These are phyloP conservation scores for Talaromyces sp. DNA, from an alignment of 2,329 filamentous ascomycete species.

Conservation along the genomic window DNA sequence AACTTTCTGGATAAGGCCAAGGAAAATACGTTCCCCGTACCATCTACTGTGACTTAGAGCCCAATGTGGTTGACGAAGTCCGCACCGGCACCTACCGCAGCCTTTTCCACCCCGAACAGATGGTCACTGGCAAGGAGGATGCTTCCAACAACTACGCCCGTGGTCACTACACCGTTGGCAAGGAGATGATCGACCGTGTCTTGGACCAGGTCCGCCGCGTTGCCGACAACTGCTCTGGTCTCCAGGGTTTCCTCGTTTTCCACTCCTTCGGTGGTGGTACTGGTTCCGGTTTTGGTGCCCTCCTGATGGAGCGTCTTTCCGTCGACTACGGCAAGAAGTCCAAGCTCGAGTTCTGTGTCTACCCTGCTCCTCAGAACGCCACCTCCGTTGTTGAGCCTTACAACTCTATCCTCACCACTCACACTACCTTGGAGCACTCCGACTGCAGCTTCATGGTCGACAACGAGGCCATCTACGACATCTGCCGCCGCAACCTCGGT, in stretches of 20 bases:
- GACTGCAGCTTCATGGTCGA: slow-evolving; percentile 99
- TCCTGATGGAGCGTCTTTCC: slow-evolving; percentile 97
- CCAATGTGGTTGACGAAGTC: slow-evolving; percentile 99
- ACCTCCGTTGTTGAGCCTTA: slow-evolving; percentile 99
- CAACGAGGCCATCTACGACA: slow-evolving; percentile 99
- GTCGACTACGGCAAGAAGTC: slow-evolving; percentile 99
- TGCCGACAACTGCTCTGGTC: slow-evolving; percentile 95
- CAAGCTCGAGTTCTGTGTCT: slow-evolving; percentile 99
- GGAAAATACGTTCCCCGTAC: slow-evolving; percentile 98
- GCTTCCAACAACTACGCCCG: slow-evolving; percentile 99
- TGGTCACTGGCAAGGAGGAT: slow-evolving; percentile 99
- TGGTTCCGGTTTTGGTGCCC: slow-evolving; percentile 95
- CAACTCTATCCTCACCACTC: slow-evolving; percentile 98
- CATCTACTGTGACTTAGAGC: slow-evolving; percentile 99
- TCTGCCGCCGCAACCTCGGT: slow-evolving; percentile 95
- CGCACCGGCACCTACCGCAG: slow-evolving; percentile 94
- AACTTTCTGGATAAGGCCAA: slow-evolving; percentile 62
- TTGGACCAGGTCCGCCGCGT: slow-evolving; percentile 97
- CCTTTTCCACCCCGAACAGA: slow-evolving; percentile 98
- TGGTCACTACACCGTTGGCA: slow-evolving; percentile 99
- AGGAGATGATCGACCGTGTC: slow-evolving; percentile 98
- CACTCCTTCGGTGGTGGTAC: slow-evolving; percentile 99
- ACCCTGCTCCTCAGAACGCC: slow-evolving; percentile 94
- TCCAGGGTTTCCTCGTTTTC: slow-evolving; percentile 99
- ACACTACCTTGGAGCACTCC: slow-evolving; percentile 98